Conservation (phyloP, 106 monocot species). For the Gastrodia elata region DNA sequence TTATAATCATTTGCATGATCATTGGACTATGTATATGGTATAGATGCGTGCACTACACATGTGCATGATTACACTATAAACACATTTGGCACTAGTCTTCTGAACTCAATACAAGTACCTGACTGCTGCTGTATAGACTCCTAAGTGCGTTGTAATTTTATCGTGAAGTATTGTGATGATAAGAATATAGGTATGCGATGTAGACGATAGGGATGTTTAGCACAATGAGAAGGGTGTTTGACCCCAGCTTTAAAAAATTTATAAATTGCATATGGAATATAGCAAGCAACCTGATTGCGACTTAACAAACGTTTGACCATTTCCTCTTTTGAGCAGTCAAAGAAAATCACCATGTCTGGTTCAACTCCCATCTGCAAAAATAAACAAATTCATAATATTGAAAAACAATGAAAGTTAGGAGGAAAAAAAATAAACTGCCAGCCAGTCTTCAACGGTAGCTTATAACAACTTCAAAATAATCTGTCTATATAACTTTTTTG, state of each 20-base stretch:
- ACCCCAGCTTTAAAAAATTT: conserved; percentile 5
- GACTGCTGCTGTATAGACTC: too few species aligned
- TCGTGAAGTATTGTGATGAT: too few species aligned
- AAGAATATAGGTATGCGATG: too few species aligned
- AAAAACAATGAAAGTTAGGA: not conserved
- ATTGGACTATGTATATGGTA: too few species aligned
- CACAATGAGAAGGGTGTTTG: too few species aligned
- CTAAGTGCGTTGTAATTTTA: too few species aligned
- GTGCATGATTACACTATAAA: too few species aligned
- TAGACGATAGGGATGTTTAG: too few species aligned
- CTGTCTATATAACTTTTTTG: not conserved
- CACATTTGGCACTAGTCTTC: too few species aligned
- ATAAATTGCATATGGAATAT: not conserved
- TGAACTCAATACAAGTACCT: too few species aligned
- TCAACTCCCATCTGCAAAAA: conserved; percentile 61
- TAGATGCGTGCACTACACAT: too few species aligned
- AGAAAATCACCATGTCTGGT: conserved; percentile 84
- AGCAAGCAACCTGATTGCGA: conserved; percentile 67
- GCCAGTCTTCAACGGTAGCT: not conserved
- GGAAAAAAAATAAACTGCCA: not conserved
- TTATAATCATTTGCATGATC: too few species aligned
- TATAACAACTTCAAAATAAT: not conserved
- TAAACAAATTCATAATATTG: not conserved
- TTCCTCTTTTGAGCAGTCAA: conserved; percentile 82
- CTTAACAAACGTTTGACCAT: conserved; percentile 88